Evolutionary conservation across 345 rosid species (phyloP).

Genomic region (Pistacia vera): DNA sequence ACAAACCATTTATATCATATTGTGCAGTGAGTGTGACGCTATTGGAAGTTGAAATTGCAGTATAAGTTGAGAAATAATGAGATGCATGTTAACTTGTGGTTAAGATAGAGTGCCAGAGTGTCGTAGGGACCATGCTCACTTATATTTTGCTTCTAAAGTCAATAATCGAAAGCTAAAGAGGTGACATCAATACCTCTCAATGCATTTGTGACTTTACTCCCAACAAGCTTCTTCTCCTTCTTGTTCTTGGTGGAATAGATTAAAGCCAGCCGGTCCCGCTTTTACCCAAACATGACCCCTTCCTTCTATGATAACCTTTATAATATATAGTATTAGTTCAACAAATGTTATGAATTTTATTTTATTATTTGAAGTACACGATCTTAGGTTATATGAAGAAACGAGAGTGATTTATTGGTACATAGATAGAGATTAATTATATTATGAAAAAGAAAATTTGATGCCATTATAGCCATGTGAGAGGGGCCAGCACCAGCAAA

Average conservation of each 20-base stretch:
- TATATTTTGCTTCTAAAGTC: conserved; percentile 19
- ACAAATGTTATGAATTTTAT: too few relatives aligned
- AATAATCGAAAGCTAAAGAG: conserved; percentile 13
- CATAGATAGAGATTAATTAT: neutral
- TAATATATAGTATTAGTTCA: too few relatives aligned
- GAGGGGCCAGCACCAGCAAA: conserved; percentile 9
- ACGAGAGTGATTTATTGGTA: neutral
- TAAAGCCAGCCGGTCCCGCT: neutral
- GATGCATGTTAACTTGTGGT: neutral
- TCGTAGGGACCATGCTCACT: conserved; percentile 14
- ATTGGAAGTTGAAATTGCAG: neutral
- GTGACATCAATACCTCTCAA: conserved; percentile 15
- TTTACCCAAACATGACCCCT: neutral
- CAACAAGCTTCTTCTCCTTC: neutral
- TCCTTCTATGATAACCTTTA: too few relatives aligned
- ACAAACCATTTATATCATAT: too few relatives aligned
- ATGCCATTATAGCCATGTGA: conserved; percentile 34
- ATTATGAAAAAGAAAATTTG: conserved; percentile 16
- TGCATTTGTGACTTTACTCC: conserved; percentile 7
- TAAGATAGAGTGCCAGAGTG: neutral
- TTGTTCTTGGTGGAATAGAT: neutral
- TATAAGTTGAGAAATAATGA: neutral
- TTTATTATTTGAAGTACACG: too few relatives aligned
- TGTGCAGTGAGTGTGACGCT: too few relatives aligned
- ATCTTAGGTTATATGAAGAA: too few relatives aligned